Evolutionary conservation across 805 yeast genomes (phyloP), one percentile per base, ranked within the genome.

Genomic region (Yarrowia divulgata): DNA sequence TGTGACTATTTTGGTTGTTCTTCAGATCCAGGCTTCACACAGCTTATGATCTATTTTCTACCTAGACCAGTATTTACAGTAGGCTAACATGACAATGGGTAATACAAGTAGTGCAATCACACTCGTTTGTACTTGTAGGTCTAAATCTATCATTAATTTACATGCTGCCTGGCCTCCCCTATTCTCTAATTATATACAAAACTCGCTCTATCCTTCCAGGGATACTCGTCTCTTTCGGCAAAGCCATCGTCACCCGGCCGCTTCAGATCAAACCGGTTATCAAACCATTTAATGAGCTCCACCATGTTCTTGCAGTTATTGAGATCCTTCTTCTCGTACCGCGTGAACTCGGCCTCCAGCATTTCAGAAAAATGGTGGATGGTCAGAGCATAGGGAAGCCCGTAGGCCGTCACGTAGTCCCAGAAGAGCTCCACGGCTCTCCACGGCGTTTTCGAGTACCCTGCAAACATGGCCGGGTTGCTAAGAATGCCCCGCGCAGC

Each of bases 351-450:
- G 49, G 75, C 78, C 49, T 87, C 90, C 72, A 93, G 78, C 98
- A 95, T 94, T 77, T 95, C 90, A 12, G 90, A 85, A 68, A 95
- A 77, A 78, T 94, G 98, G 75, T 94, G 97, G 77, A 92, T 97
- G 3, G 88, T 83, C 46, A 94, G 81, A 75, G 93, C 86, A 76
- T 86, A 94, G 1, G 97, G 98, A 69, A 93, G 80, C 0, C 97
- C 98, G 75, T 88, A 92, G 23, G 88, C 86, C 16, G 91, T 84
- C 9, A 90, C 85, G 72, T 88, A 86, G 74, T 91, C 88, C 90
- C 93, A 87, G 76, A 94, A 90, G 70, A 82, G 81, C 77, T 95
- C 99, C 7, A 95, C 80, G 8, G 97, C 94, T 8, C 88, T 86
- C 98, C 98, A 95, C 2, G 98, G 97, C 1, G 97, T 89, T 67